These are phyloP conservation scores for Fusarium denticulatum DNA, from an alignment of 2,329 filamentous ascomycete genomes.

Conservation along the genomic window DNA sequence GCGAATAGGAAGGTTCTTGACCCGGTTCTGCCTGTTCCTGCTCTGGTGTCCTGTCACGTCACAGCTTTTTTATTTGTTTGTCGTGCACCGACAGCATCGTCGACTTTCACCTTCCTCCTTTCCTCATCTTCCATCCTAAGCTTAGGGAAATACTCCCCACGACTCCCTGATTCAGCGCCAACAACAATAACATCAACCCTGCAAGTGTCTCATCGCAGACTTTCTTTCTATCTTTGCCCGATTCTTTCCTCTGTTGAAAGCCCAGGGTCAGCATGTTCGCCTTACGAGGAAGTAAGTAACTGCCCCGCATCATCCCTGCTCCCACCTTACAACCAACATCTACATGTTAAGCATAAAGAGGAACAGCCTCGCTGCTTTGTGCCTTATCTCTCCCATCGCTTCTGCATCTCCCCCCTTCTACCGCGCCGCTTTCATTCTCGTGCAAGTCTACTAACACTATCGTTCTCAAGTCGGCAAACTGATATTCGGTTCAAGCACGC, in stretches of 20 bases:
- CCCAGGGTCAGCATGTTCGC: slow-evolving; percentile 49
- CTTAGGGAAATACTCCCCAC: neutral
- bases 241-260: slow-evolving; percentile 8
- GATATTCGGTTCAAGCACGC: slow-evolving; percentile 85
- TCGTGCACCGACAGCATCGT: slow-evolving; percentile 33
- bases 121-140: neutral
- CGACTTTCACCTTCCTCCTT: slow-evolving; percentile 12
- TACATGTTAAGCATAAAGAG: slow-evolving; percentile 9
- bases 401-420: neutral
- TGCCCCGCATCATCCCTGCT: slow-evolving; percentile 36
- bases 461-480: slow-evolving; percentile 79
- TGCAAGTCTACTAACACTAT: slow-evolving; percentile 20
- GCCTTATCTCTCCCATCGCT: neutral
- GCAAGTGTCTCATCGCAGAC: slow-evolving; percentile 1
- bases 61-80: slow-evolving; percentile 19
- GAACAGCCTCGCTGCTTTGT: slow-evolving; percentile 7
- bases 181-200: neutral
- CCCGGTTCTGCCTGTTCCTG: slow-evolving; percentile 27
- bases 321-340: slow-evolving; percentile 22
- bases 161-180: slow-evolving; percentile 8
- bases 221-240: neutral
- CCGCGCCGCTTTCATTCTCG: neutral
- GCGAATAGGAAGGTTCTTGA: slow-evolving; percentile 2
- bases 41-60: slow-evolving; percentile 34
- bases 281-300: slow-evolving; percentile 51